Conservation (phyloP, 768 basidiomycete species). For the Candolleomyces eurysporus region DNA sequence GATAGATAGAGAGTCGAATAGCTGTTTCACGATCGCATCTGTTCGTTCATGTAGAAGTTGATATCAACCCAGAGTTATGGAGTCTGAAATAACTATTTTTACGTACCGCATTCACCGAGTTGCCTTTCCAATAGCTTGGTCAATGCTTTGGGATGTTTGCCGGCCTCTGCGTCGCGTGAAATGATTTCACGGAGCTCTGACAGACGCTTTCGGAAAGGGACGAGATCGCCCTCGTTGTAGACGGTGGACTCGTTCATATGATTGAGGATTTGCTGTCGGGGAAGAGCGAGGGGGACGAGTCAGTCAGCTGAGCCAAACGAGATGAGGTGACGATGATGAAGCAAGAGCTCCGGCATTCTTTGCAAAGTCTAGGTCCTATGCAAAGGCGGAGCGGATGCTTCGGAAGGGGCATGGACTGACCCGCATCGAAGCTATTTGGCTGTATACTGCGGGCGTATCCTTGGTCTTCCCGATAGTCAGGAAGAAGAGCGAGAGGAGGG, state of each 20-base stretch:
- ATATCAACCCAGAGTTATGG: background rate
- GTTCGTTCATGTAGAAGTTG: constrained; percentile 1
- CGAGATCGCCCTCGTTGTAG: constrained; percentile 89
- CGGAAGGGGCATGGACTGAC: constrained; percentile 51
- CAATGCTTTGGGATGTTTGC: constrained; percentile 83
- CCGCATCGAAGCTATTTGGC: constrained; percentile 93
- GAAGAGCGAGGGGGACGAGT: constrained; percentile 16
- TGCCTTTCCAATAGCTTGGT: constrained; percentile 88
- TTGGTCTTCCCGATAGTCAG: constrained; percentile 95
- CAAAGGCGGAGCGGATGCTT: constrained; percentile 3
- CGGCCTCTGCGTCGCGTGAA: constrained; percentile 74
- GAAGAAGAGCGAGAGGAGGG: constrained; percentile 93
- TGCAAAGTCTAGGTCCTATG: constrained; percentile 9
- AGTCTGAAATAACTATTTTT: constrained; percentile 1
- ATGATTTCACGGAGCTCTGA: constrained; percentile 83
- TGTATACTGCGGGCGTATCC: constrained; percentile 93
- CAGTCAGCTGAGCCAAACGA: constrained; percentile 4
- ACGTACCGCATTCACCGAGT: constrained; percentile 87
- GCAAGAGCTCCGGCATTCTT: constrained; percentile 13
- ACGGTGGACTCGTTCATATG: constrained; percentile 96
- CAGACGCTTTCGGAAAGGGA: constrained; percentile 82
- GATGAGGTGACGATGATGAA: background rate
- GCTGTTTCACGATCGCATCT: constrained; percentile 74
- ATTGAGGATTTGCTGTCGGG: constrained; percentile 80
- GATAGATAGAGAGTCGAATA: constrained; percentile 85